Percentiles rank a stretch among this genome's conserved stretches.
phyloP scores from a whole-genome alignment of 2,329 filamentous ascomycete genomes.

The Monilinia aucupariae region DNA sequence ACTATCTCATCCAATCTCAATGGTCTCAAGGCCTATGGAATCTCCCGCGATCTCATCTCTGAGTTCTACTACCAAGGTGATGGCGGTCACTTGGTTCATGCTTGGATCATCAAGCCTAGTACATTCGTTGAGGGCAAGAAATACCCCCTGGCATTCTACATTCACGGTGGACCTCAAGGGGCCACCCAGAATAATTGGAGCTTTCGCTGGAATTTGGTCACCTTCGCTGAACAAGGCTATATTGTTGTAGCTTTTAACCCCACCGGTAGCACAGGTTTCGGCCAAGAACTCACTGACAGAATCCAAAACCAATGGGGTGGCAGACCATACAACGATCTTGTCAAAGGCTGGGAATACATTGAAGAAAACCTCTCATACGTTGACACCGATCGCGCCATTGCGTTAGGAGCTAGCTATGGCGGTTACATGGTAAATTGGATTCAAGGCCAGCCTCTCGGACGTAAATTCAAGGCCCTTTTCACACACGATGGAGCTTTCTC shows the following conservation, averaged over 20 bases:
- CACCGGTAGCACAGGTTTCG: slow-evolving; percentile 71
- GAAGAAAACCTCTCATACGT: slow-evolving; percentile 57
- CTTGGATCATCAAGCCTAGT: slow-evolving; percentile 25
- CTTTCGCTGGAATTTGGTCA: slow-evolving; percentile 75
- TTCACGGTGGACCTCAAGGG: slow-evolving; percentile 77
- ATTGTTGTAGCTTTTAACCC: slow-evolving; percentile 73
- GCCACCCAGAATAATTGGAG: slow-evolving; percentile 72
- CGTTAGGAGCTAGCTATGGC: slow-evolving; percentile 65
- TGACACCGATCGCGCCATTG: slow-evolving; percentile 62
- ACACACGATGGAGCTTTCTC: slow-evolving; percentile 16
- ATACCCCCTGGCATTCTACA: slow-evolving; percentile 70
- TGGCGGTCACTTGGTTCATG: slow-evolving; percentile 26
- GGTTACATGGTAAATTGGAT: slow-evolving; percentile 84
- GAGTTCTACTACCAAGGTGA: slow-evolving; percentile 28
- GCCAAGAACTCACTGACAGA: slow-evolving; percentile 61
- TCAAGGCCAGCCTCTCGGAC: slow-evolving; percentile 73
- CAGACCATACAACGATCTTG: slow-evolving; percentile 70
- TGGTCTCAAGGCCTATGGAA: slow-evolving; percentile 24
- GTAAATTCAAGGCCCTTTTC: slow-evolving; percentile 64
- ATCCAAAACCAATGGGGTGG: slow-evolving; percentile 42
- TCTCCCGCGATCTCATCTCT: slow-evolving; percentile 24
- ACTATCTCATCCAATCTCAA: slow-evolving; percentile 21
- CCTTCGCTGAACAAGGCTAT: slow-evolving; percentile 81
- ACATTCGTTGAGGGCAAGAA: slow-evolving; percentile 61
- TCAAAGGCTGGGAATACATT: slow-evolving; percentile 68